A percentile compares a stretch with the other conserved stretches of the same genome.
Evolutionary conservation across 2,329 filamentous ascomycete species (phyloP).

Genomic region (Stenocarpella maydis): DNA sequence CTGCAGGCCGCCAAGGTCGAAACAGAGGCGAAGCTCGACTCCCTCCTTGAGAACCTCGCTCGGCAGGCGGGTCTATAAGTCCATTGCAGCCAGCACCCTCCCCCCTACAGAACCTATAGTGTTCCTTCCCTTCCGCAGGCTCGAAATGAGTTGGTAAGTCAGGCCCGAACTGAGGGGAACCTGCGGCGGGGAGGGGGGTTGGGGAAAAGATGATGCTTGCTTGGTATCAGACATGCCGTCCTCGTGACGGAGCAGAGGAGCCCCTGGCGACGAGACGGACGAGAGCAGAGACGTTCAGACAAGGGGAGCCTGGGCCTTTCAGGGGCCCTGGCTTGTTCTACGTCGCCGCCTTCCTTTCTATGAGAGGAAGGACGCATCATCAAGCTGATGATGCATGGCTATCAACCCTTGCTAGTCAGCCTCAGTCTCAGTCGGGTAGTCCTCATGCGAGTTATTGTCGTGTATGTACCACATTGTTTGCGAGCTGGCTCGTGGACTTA

Average conservation of each 20-base stretch:
- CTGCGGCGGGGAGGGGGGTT: not conserved
- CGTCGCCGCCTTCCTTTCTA: not conserved
- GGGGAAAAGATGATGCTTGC: not conserved
- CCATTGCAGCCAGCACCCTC: not conserved
- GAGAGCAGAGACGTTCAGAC: not conserved
- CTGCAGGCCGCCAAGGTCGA: not conserved
- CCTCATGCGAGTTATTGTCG: not conserved
- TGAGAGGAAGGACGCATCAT: not conserved
- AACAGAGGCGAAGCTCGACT: not conserved
- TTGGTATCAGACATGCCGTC: slow-evolving; percentile 3
- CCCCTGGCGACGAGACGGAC: not conserved
- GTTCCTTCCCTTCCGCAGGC: not conserved
- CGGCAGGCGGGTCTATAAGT: not conserved
- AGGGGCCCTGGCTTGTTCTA: not conserved
- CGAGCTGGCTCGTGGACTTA: not conserved
- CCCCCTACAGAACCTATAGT: too few relatives aligned
- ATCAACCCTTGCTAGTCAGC: not conserved
- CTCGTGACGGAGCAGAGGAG: not conserved
- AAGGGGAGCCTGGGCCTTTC: not conserved
- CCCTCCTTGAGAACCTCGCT: not conserved
- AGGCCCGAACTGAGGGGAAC: not conserved
- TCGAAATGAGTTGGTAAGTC: not conserved
- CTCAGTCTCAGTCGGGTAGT: not conserved
- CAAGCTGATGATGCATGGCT: slow-evolving; percentile 10
- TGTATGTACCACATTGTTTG: not conserved